These are phyloP conservation scores for Chaetomium sp. DNA, from an alignment of 2,329 filamentous ascomycete genomes.

Conservation along the genomic window DNA sequence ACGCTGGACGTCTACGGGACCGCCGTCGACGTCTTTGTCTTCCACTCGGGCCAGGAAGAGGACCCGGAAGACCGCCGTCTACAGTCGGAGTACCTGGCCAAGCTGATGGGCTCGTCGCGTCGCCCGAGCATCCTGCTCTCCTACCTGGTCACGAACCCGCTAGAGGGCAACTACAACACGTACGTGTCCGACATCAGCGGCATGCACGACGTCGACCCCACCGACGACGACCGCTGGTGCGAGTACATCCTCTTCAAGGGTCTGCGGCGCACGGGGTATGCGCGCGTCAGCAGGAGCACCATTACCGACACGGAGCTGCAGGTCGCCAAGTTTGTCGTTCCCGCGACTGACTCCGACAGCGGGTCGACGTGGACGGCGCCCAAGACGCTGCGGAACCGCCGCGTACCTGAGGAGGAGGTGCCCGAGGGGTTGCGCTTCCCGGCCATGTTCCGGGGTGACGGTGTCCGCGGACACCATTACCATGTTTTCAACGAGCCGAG, in stretches of 20 bases:
- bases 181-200: slow-evolving; percentile 85
- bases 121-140: slow-evolving; percentile 83
- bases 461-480: slow-evolving; percentile 86
- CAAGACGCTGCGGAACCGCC: slow-evolving; percentile 57
- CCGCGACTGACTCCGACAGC: slow-evolving; percentile 63
- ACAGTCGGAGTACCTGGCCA: slow-evolving; percentile 81
- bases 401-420: slow-evolving; percentile 71
- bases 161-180: slow-evolving; percentile 93
- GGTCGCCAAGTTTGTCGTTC: slow-evolving; percentile 91
- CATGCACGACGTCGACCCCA: slow-evolving; percentile 93
- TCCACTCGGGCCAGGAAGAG: slow-evolving; percentile 98
- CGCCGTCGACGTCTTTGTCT: slow-evolving; percentile 90
- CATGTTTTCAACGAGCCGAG: slow-evolving; percentile 94
- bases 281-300: slow-evolving; percentile 80
- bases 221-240: slow-evolving; percentile 97
- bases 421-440: slow-evolving; percentile 82
- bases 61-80: slow-evolving; percentile 87
- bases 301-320: slow-evolving; percentile 98
- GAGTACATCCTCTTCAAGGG: slow-evolving; percentile 98
- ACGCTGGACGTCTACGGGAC: slow-evolving; percentile 91
- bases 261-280: slow-evolving; percentile 83
- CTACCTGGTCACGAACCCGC: slow-evolving; percentile 89
- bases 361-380: slow-evolving; percentile 45
- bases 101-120: slow-evolving; percentile 80
- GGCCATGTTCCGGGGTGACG: slow-evolving; percentile 76